Evolutionary conservation across 1,284 basidiomycete species (phyloP).

Genomic region (Ceratobasidium sp.): DNA sequence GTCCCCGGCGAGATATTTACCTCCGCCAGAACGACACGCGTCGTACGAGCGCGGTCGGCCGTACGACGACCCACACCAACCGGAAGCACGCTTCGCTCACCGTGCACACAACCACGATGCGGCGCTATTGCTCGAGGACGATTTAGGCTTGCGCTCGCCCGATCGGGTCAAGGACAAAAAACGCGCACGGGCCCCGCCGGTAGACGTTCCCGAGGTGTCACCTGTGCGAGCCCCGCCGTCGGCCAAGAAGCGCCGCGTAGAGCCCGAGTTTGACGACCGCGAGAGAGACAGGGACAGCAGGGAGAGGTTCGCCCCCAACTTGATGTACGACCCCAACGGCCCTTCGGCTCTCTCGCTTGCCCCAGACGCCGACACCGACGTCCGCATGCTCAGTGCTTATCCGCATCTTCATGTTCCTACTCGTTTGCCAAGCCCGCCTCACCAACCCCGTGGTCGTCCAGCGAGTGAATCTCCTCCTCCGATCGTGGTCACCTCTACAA

Average conservation of each 20-base stretch:
- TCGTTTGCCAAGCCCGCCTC: slow-evolving; percentile 23
- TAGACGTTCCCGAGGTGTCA: not conserved
- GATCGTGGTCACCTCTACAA: not conserved
- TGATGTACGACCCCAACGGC: slow-evolving; percentile 34
- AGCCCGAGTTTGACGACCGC: slow-evolving; percentile 7
- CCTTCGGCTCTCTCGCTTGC: slow-evolving; percentile 20
- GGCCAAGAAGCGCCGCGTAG: slow-evolving; percentile 30
- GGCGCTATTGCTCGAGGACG: slow-evolving; percentile 41
- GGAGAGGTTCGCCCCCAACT: not conserved
- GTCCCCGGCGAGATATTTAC: slow-evolving; percentile 10
- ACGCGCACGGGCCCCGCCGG: slow-evolving; percentile 14
- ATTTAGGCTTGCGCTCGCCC: slow-evolving; percentile 39
- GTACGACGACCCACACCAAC: not conserved
- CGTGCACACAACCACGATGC: slow-evolving; percentile 42
- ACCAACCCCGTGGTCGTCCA: not conserved
- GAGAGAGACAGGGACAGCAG: not conserved
- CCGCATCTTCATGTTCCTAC: slow-evolving; percentile 39
- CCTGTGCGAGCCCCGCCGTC: slow-evolving; percentile 25
- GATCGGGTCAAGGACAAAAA: slow-evolving; percentile 42
- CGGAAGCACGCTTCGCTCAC: not conserved
- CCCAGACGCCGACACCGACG: slow-evolving; percentile 23
- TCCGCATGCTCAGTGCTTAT: slow-evolving; percentile 28
- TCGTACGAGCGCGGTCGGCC: slow-evolving; percentile 1
- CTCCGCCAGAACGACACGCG: slow-evolving; percentile 18
- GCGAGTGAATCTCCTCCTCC: not conserved